A percentile compares a stretch with the other conserved stretches of the same genome.
phyloP scores from a whole-genome alignment of 1,284 basidiomycete genomes.

The Leccinum laetum region DNA sequence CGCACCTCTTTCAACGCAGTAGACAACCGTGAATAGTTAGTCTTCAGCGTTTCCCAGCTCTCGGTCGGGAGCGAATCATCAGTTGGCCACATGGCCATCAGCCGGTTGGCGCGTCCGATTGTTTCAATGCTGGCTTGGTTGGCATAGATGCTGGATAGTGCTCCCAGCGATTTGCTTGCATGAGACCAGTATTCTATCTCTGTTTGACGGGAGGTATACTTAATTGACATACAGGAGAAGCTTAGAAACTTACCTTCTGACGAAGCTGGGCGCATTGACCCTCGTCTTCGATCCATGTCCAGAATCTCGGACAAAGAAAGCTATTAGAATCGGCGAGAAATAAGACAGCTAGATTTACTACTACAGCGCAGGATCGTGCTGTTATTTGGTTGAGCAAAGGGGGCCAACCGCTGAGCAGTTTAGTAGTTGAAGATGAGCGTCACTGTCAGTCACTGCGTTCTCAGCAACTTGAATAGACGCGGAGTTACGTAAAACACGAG shows the following conservation, averaged over 20 bases:
- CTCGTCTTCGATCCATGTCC: conserved; percentile 32
- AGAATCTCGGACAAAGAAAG: background rate
- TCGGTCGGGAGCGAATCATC: conserved; percentile 70
- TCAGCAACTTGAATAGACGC: conserved; percentile 15
- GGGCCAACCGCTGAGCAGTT: background rate
- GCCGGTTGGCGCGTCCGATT: conserved; percentile 67
- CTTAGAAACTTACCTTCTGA: conserved; percentile 36
- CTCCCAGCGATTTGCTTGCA: conserved; percentile 54
- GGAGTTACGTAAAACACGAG: conserved; percentile 18
- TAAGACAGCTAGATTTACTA: conserved; percentile 4
- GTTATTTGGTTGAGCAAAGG: conserved; percentile 1
- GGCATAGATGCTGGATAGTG: conserved; percentile 53
- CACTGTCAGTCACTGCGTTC: background rate
- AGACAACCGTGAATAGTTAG: conserved; percentile 59
- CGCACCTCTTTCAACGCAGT: conserved; percentile 64
- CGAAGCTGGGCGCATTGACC: conserved; percentile 30
- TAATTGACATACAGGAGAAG: conserved; percentile 10
- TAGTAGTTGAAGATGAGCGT: conserved; percentile 5
- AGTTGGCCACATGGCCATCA: conserved; percentile 67
- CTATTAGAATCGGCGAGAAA: background rate
- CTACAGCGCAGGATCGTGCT: conserved; percentile 3
- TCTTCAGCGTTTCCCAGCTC: conserved; percentile 62
- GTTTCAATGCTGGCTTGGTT: conserved; percentile 53
- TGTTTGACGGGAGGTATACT: conserved; percentile 29
- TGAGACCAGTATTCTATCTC: conserved; percentile 74